These are phyloP conservation scores for Pyrenula massariospora DNA, from an alignment of 495 filamentous ascomycete genomes.

Conservation along the genomic window DNA sequence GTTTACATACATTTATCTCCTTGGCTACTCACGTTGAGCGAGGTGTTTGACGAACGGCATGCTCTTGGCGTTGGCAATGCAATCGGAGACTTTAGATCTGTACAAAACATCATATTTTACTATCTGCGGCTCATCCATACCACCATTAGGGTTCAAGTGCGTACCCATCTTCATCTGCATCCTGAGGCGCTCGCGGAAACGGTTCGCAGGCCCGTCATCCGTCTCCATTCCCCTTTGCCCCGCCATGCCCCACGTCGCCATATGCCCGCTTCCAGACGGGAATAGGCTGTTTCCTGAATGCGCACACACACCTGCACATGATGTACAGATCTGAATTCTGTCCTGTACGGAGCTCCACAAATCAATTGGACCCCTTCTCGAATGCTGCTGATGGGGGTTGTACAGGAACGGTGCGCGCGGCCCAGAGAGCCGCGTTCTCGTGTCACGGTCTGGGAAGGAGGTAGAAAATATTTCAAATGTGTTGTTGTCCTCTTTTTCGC, in stretches of 20 bases:
- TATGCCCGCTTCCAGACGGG: background rate
- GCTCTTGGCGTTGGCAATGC: background rate
- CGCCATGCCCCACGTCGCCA: background rate
- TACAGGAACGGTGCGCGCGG: conserved; percentile 1
- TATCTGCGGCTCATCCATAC: no score
- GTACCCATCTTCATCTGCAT: no score
- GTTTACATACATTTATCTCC: background rate
- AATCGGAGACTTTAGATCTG: background rate
- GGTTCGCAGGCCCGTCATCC: background rate
- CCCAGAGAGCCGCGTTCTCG: background rate
- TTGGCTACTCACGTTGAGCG: background rate
- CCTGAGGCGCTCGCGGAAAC: no score
- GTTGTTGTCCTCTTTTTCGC: no score
- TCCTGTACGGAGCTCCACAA: background rate
- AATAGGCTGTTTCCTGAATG: background rate
- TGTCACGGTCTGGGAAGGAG: background rate
- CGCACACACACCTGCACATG: no score
- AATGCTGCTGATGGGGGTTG: conserved; percentile 6
- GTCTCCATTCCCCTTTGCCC: background rate
- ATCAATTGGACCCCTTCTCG: no score
- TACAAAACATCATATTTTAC: background rate
- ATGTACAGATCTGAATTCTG: background rate
- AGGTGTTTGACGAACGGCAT: background rate
- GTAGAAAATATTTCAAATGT: no score
- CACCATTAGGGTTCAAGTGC: no score